These are phyloP conservation scores for Mycosarcoma maydis DNA, from an alignment of 1,284 basidiomycete genomes.

Conservation along the genomic window DNA sequence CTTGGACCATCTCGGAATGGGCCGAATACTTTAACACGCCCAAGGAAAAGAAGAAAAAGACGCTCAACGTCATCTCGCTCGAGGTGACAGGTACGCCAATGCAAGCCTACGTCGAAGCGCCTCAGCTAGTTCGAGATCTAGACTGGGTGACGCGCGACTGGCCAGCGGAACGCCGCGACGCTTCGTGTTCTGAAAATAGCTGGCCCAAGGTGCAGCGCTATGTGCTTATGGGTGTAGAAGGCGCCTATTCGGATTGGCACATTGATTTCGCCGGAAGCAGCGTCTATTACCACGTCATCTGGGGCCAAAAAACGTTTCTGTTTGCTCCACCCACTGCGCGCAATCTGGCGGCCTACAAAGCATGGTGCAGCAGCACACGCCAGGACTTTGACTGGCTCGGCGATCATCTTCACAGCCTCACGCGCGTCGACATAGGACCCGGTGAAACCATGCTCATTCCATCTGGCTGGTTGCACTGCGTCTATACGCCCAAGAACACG, in stretches of 20 bases:
- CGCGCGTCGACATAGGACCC: slow-evolving; percentile 80
- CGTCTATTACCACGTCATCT: slow-evolving; percentile 39
- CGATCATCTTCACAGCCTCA: slow-evolving; percentile 85
- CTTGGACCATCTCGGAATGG: slow-evolving; percentile 90
- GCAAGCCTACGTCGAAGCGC: slow-evolving; percentile 80
- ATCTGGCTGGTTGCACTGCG: slow-evolving; percentile 92
- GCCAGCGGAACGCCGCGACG: slow-evolving; percentile 71
- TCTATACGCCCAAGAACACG: slow-evolving; percentile 89
- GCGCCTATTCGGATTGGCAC: slow-evolving; percentile 79
- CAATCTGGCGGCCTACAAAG: slow-evolving; percentile 87
- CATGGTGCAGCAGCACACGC: slow-evolving; percentile 76
- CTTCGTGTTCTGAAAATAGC: slow-evolving; percentile 36
- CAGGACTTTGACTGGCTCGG: slow-evolving; percentile 91
- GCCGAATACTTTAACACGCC: slow-evolving; percentile 82
- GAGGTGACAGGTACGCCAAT: slow-evolving; percentile 83
- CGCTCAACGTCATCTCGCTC: slow-evolving; percentile 87
- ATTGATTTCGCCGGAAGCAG: slow-evolving; percentile 57
- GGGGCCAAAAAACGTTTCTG: slow-evolving; percentile 80
- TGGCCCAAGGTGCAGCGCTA: slow-evolving; percentile 97
- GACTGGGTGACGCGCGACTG: slow-evolving; percentile 98
- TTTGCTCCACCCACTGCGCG: slow-evolving; percentile 85
- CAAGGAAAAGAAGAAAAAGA: slow-evolving; percentile 72
- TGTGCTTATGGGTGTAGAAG: slow-evolving; percentile 86
- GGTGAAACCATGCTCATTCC: slow-evolving; percentile 84
- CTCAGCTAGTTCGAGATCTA: slow-evolving; percentile 76